phyloP scores from a whole-genome alignment of 2,329 filamentous ascomycete species.

The Davidsoniella eucalypti region DNA sequence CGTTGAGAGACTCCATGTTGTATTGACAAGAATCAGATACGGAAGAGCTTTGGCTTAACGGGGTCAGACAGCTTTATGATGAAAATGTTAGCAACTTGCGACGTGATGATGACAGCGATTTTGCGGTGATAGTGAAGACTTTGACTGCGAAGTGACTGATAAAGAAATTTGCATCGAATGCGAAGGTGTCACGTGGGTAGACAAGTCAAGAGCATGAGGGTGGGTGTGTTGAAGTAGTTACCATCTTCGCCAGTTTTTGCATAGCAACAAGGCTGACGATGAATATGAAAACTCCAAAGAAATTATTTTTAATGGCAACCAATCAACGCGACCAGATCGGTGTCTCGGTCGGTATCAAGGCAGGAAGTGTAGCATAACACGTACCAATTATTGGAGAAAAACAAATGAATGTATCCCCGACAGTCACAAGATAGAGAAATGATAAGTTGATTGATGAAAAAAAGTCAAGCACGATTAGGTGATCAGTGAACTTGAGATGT shows the following conservation, averaged over 20 bases:
- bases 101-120: no score
- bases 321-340: constrained; percentile 5
- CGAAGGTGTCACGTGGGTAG: neutral
- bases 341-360: no score
- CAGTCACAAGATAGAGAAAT: constrained; percentile 16
- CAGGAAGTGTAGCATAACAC: constrained; percentile 15
- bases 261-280: neutral
- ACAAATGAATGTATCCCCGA: constrained; percentile 97
- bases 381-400: constrained; percentile 71
- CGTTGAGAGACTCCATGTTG: constrained; percentile 77
- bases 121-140: neutral
- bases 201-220: neutral
- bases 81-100: no score
- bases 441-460: neutral
- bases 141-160: no score
- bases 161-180: neutral
- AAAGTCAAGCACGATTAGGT: neutral
- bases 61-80: no score
- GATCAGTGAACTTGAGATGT: neutral
- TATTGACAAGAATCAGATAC: constrained; percentile 28
- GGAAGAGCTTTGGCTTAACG: neutral
- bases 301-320: constrained; percentile 12
- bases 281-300: constrained; percentile 17
- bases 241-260: no score
- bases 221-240: neutral